A percentile compares a stretch with the other conserved stretches of the same genome.
phyloP scores from a whole-genome alignment of 2,329 filamentous ascomycete species.

The Fusarium duplospermum region DNA sequence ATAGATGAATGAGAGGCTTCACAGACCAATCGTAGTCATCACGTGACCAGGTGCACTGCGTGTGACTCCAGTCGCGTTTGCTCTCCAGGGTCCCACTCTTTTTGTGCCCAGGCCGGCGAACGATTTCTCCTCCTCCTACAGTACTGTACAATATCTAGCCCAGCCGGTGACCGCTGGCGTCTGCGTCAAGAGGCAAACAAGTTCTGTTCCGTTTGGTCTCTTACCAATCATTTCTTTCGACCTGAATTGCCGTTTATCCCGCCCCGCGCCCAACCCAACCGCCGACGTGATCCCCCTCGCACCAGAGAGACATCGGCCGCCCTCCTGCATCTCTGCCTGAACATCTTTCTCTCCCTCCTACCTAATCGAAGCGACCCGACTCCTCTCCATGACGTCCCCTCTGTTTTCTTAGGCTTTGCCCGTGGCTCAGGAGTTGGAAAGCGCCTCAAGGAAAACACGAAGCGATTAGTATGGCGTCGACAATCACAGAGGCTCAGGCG shows the following conservation, averaged over 20 bases:
- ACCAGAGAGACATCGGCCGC: slow-evolving; percentile 19
- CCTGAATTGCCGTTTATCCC: slow-evolving; percentile 8
- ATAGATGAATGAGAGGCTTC: not conserved
- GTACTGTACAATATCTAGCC: slow-evolving; percentile 16
- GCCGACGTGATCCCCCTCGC: slow-evolving; percentile 18
- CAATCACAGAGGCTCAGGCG: slow-evolving; percentile 62
- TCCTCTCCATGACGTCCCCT: slow-evolving; percentile 42
- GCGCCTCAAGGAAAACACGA: slow-evolving; percentile 14
- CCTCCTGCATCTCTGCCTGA: slow-evolving; percentile 26
- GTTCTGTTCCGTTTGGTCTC: slow-evolving; percentile 20
- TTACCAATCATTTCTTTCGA: slow-evolving; percentile 23
- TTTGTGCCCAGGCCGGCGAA: slow-evolving; percentile 17
- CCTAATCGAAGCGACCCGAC: slow-evolving; percentile 3
- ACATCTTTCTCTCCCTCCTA: slow-evolving; percentile 12
- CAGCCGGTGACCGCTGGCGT: slow-evolving; percentile 30
- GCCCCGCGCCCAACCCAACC: slow-evolving; percentile 18
- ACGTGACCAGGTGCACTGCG: slow-evolving; percentile 17
- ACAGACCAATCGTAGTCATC: not conserved
- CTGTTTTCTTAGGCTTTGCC: slow-evolving; percentile 35
- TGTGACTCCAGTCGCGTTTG: slow-evolving; percentile 21
- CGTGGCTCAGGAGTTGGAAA: slow-evolving; percentile 32
- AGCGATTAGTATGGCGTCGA: slow-evolving; percentile 49
- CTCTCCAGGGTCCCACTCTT: slow-evolving; percentile 38
- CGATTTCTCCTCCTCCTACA: slow-evolving; percentile 42
- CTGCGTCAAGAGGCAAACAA: slow-evolving; percentile 38